These are phyloP conservation scores for Pseudogymnoascus sp. DNA, from an alignment of 2,329 filamentous ascomycete species.

Conservation along the genomic window DNA sequence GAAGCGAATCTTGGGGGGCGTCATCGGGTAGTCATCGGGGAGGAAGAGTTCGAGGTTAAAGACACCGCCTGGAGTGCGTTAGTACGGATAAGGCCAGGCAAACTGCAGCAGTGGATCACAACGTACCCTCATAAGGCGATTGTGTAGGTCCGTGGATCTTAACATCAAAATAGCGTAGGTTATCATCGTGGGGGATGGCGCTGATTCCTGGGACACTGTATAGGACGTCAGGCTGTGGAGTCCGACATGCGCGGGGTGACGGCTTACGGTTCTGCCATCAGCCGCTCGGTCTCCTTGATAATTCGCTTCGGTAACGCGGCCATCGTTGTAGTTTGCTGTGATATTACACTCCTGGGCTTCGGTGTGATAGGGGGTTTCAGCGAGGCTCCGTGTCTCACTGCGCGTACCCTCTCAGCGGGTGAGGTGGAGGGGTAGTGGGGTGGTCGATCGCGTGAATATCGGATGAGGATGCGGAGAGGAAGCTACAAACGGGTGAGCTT, in stretches of 20 bases:
- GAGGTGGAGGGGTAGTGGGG: slow-evolving; percentile 3
- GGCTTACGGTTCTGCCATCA: slow-evolving; percentile 89
- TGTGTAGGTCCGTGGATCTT: slow-evolving; percentile 86
- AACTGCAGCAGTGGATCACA: neutral
- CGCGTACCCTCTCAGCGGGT: neutral
- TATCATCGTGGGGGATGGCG: slow-evolving; percentile 91
- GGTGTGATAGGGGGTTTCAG: slow-evolving; percentile 1
- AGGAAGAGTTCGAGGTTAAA: slow-evolving; percentile 98
- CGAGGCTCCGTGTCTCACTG: slow-evolving; percentile 3
- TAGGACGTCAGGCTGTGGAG: slow-evolving; percentile 14
- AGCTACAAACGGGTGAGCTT: neutral
- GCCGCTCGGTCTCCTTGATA: slow-evolving; percentile 94
- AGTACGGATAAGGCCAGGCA: slow-evolving; percentile 10
- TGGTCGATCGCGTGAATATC: neutral
- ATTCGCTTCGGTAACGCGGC: slow-evolving; percentile 87
- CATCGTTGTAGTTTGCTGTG: neutral
- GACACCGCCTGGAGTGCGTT: slow-evolving; percentile 46
- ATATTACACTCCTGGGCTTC: neutral
- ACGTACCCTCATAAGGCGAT: slow-evolving; percentile 86
- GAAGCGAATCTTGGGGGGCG: slow-evolving; percentile 95
- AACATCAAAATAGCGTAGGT: slow-evolving; percentile 96
- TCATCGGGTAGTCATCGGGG: slow-evolving; percentile 99
- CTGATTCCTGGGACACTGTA: slow-evolving; percentile 88
- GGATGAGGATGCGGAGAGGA: neutral
- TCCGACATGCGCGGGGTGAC: slow-evolving; percentile 5